A percentile compares a stretch with the other conserved stretches of the same genome.
phyloP scores from a whole-genome alignment of 805 yeast genomes.

The Brettanomyces custersianus region DNA sequence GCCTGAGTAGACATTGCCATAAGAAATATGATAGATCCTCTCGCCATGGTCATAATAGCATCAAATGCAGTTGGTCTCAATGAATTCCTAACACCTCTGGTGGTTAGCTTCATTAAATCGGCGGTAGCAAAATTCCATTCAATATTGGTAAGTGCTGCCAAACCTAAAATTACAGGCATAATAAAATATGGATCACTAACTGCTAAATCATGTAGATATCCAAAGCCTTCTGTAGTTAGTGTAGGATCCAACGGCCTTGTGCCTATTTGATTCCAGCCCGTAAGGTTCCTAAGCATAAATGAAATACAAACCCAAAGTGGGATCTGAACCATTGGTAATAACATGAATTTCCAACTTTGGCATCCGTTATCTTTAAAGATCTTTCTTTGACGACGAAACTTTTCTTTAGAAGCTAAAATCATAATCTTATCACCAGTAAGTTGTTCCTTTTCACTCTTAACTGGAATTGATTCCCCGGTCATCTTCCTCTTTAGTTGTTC shows the following conservation, averaged over 20 bases:
- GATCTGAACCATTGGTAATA: constrained; percentile 72
- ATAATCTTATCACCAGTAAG: constrained; percentile 74
- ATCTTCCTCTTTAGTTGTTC: constrained; percentile 11
- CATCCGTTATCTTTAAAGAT: constrained; percentile 61
- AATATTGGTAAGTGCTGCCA: constrained; percentile 62
- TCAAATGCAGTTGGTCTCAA: constrained; percentile 51
- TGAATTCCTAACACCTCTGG: constrained; percentile 31
- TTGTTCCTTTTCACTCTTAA: constrained; percentile 25
- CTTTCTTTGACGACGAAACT: constrained; percentile 60
- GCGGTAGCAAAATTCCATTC: constrained; percentile 75
- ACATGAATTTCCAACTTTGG: constrained; percentile 71
- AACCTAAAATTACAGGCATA: constrained; percentile 66
- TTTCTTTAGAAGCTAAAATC: constrained; percentile 67
- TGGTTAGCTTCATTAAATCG: constrained; percentile 35
- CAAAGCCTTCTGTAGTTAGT: constrained; percentile 43
- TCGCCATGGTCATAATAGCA: constrained; percentile 57
- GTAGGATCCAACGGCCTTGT: constrained; percentile 41
- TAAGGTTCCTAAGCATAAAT: constrained; percentile 61
- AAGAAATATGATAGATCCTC: constrained; percentile 68
- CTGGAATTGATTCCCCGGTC: constrained; percentile 10
- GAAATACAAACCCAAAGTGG: constrained; percentile 84
- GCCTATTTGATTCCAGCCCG: constrained; percentile 48
- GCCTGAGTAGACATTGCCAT: constrained; percentile 84
- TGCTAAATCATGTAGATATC: constrained; percentile 55
- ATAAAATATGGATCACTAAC: constrained; percentile 51